phyloP scores from a whole-genome alignment of 1,284 basidiomycete genomes.

The Pseudozyma hubeiensis region DNA sequence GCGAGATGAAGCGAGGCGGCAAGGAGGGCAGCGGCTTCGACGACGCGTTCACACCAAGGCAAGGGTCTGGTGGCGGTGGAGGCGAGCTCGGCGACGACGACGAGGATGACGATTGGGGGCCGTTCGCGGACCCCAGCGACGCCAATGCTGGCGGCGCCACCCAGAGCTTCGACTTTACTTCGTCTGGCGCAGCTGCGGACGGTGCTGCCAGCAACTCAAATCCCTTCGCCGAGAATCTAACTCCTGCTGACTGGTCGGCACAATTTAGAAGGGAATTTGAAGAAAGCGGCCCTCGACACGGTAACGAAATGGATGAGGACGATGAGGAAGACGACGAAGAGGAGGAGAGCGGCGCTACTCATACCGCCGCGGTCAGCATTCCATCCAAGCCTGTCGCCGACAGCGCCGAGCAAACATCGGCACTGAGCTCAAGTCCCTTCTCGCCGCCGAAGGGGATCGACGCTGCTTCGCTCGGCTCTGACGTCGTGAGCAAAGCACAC shows the following conservation, averaged over 20 bases:
- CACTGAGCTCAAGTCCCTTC: conserved; percentile 37
- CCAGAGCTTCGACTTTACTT: conserved; percentile 37
- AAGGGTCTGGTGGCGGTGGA: conserved; percentile 17
- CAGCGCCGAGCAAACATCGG: conserved; percentile 11
- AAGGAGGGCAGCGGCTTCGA: conserved; percentile 51
- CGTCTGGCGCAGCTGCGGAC: conserved; percentile 1
- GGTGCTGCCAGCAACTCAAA: conserved; percentile 18
- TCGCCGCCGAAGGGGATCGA: conserved; percentile 11
- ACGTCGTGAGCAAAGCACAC: conserved; percentile 45
- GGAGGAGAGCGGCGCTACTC: conserved; percentile 22
- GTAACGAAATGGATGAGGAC: conserved; percentile 55
- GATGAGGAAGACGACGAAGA: conserved; percentile 40
- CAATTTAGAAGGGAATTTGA: conserved; percentile 57
- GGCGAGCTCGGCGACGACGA: conserved; percentile 46
- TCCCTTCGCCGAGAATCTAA: conserved; percentile 60
- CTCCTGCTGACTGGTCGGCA: conserved; percentile 67
- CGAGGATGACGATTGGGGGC: conserved; percentile 67
- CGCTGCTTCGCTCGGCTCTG: conserved; percentile 13
- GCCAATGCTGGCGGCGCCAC: conserved; percentile 9
- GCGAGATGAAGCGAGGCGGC: conserved; percentile 45
- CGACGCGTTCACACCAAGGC: conserved; percentile 41
- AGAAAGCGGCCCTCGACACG: conserved; percentile 27
- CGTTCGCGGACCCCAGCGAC: conserved; percentile 60
- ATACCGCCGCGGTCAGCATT: neutral
- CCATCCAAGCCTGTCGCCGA: conserved; percentile 23